Evolutionary conservation across 768 basidiomycete genomes (phyloP).

Genomic region (Trametes maxima): DNA sequence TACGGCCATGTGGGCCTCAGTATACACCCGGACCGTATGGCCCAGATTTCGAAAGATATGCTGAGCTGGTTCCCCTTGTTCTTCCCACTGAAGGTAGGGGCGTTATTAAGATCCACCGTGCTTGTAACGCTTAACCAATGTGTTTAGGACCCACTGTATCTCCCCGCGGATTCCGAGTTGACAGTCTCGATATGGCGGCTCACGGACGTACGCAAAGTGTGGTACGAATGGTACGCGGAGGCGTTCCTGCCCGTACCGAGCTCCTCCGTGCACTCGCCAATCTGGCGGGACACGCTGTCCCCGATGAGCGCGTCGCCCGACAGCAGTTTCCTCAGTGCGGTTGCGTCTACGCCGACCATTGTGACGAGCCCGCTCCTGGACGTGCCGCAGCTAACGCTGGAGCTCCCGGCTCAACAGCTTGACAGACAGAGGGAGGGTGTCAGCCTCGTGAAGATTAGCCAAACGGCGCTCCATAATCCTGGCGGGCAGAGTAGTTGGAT

Average conservation of each 20-base stretch:
- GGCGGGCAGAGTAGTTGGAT: constrained; percentile 93
- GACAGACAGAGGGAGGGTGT: constrained; percentile 32
- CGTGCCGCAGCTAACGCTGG: constrained; percentile 42
- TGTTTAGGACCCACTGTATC: constrained; percentile 84
- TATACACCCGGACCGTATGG: constrained; percentile 90
- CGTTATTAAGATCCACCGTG: constrained; percentile 7
- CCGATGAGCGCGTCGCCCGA: constrained; percentile 26
- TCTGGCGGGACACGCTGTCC: constrained; percentile 27
- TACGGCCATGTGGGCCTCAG: constrained; percentile 91
- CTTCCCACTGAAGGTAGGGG: constrained; percentile 85
- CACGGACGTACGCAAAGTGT: constrained; percentile 86
- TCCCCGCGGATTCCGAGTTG: constrained; percentile 90
- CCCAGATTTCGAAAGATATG: constrained; percentile 92
- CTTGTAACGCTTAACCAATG: background rate
- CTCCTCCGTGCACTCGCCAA: constrained; percentile 37
- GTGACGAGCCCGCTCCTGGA: constrained; percentile 74
- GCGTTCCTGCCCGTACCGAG: constrained; percentile 74
- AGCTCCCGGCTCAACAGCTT: constrained; percentile 35
- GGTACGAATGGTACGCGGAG: constrained; percentile 99
- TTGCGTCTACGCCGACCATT: constrained; percentile 28
- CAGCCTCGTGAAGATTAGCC: constrained; percentile 85
- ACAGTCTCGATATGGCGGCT: constrained; percentile 94
- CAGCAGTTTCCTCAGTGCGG: constrained; percentile 20
- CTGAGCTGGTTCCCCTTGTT: constrained; percentile 98
- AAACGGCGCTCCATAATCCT: constrained; percentile 91